Conservation (phyloP, 2,329 filamentous ascomycete species). For the Neurospora sp. region DNA sequence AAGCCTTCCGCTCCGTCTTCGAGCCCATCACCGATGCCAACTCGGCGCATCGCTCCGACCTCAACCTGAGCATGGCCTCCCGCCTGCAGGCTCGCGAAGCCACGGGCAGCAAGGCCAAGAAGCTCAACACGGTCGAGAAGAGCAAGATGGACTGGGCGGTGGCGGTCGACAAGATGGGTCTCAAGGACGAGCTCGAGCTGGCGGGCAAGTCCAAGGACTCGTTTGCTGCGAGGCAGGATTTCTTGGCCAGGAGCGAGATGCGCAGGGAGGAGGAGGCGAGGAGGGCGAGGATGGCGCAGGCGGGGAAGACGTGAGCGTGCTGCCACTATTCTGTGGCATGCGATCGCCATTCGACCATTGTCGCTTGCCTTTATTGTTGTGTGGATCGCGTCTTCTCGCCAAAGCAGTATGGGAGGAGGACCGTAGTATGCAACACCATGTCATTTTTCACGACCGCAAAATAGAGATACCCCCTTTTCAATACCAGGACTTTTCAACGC, state of each 20-base stretch:
- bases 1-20: conserved; percentile 51
- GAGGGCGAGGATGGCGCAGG: conserved; percentile 32
- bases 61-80: conserved; percentile 46
- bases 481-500: background rate
- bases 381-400: background rate
- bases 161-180: conserved; percentile 60
- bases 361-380: background rate
- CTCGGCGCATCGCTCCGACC: conserved; percentile 37
- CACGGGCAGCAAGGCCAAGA: conserved; percentile 41
- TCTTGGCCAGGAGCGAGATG: conserved; percentile 54
- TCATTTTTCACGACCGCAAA: background rate
- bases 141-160: conserved; percentile 65
- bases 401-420: background rate
- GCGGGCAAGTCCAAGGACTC: conserved; percentile 56
- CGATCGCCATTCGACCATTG: background rate
- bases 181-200: conserved; percentile 56
- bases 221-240: conserved; percentile 52
- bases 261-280: conserved; percentile 51
- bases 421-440: background rate
- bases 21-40: conserved; percentile 43
- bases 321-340: background rate
- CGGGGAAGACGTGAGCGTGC: conserved; percentile 7
- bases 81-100: conserved; percentile 37
- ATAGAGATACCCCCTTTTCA: background rate
- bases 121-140: conserved; percentile 62